phyloP scores from a whole-genome alignment of 192 early-diverging fungal genomes.

The Backusella australiensis region DNA sequence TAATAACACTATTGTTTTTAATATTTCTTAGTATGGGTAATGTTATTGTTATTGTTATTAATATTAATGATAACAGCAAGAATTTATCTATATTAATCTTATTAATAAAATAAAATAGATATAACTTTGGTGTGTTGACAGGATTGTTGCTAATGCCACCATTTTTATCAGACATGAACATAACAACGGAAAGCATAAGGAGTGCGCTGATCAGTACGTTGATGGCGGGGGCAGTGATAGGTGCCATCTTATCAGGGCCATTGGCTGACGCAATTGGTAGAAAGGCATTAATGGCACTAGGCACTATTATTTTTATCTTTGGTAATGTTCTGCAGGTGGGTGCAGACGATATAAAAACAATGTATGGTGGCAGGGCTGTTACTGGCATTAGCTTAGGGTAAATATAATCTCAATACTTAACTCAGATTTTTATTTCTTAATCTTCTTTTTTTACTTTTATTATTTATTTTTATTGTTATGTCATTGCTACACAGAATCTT shows the following conservation, averaged over 20 bases:
- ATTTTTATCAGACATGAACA: constrained; percentile 17
- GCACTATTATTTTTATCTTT: constrained; percentile 49
- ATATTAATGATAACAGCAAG: not conserved
- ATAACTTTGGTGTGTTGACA: constrained; percentile 35
- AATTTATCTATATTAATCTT: not conserved
- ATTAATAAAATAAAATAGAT: constrained; percentile 10
- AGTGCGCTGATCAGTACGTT: constrained; percentile 31
- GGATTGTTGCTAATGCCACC: constrained; percentile 29
- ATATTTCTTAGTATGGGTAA: constrained; percentile 15
- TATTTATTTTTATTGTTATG: not conserved
- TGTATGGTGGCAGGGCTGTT: constrained; percentile 53
- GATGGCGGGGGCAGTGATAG: constrained; percentile 66
- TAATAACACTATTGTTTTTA: constrained; percentile 4
- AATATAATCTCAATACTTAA: constrained; percentile 41
- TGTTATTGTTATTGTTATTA: not conserved
- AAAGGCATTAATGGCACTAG: constrained; percentile 41
- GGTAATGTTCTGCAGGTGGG: constrained; percentile 55
- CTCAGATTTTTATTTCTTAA: constrained; percentile 27
- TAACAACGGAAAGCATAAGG: not conserved
- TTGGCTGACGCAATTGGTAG: constrained; percentile 54
- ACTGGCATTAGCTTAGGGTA: constrained; percentile 52
- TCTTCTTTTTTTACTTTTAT: not conserved
- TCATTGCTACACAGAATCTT: constrained; percentile 35
- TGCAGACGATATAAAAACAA: constrained; percentile 38
- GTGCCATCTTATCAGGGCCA: constrained; percentile 61